Evolutionary conservation across 805 yeast genomes (phyloP).

Genomic region (Ogataea philodendri): DNA sequence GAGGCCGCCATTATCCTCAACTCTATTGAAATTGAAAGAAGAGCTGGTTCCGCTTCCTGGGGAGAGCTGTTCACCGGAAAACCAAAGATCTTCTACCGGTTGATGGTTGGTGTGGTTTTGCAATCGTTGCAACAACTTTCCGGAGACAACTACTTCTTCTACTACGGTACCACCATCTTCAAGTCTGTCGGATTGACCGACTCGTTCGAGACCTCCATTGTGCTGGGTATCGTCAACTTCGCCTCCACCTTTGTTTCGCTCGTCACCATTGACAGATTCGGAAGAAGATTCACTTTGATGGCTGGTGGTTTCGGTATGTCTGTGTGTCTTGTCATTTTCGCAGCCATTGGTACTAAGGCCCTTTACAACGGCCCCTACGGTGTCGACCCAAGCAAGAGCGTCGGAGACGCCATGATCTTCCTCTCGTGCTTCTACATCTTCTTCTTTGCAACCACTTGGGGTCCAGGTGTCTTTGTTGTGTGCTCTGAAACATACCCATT

Average conservation of each 20-base stretch:
- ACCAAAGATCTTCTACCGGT: conserved; percentile 58
- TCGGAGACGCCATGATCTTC: conserved; percentile 63
- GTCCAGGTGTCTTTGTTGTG: conserved; percentile 65
- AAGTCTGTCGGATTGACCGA: conserved; percentile 55
- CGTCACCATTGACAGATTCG: conserved; percentile 51
- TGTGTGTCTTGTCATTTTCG: conserved; percentile 55
- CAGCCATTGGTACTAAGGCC: conserved; percentile 56
- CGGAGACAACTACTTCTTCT: conserved; percentile 65
- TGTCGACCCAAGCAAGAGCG: conserved; percentile 43
- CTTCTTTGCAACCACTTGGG: conserved; percentile 75
- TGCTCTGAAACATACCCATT: conserved; percentile 69
- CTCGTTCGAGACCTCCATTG: conserved; percentile 58
- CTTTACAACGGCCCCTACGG: conserved; percentile 42
- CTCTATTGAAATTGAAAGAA: conserved; percentile 58
- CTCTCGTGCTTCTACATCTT: conserved; percentile 63
- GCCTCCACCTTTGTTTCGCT: conserved; percentile 53
- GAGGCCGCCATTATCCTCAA: conserved; percentile 56
- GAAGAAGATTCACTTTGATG: conserved; percentile 51
- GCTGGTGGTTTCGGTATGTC: conserved; percentile 54
- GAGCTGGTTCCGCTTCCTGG: conserved; percentile 69
- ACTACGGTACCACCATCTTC: conserved; percentile 64
- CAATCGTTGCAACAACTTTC: conserved; percentile 63
- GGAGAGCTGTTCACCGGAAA: conserved; percentile 58
- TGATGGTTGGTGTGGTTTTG: conserved; percentile 54
- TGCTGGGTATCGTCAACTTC: conserved; percentile 56